Evolutionary conservation across 2,329 filamentous ascomycete genomes (phyloP), one percentile per base, ranked within the genome.

Genomic region (Aspergillus viridinutans): DNA sequence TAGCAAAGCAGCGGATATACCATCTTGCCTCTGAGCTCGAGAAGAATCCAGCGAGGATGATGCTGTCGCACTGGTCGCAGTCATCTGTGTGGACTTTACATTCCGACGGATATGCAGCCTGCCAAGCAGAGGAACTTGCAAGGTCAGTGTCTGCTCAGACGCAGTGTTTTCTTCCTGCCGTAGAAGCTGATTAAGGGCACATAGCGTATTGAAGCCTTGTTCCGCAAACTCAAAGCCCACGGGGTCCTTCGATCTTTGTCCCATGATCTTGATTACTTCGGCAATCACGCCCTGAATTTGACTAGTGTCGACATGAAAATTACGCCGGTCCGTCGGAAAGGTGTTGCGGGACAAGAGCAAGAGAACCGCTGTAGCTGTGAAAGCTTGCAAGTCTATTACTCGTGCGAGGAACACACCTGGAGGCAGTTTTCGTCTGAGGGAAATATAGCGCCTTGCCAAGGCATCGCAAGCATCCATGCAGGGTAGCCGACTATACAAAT

Each of bases 61-160:
- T 23, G 10, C 23, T 10, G 3, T 47, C 25, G 25, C 10, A 14
- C 48, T 56, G 9, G 5, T 6, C 6, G 12, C n/a, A 38, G 47
- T 29, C 25, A 7, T 12, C 9, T 50, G 47, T 6, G 8, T 23
- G 25, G 29, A 20, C 48, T 49, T n/a, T 2, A 47, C 3, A 12
- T 64, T 64, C 4, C 61, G 60, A n/a, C 60, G 55, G 45, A 64
- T 53, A 25, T 62, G 60, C 2, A 64, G 50, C 23, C 59, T 64
- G 23, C 61, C 61, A 1, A 64, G 50, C 1, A 64, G 55, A 5
- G 61, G 61, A 3, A 64, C 61, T n/a, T 58, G 56, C 20, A 62
- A 21, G 2, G 60, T 58, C 38, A 64, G 12, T 29, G 56, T 54
- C 45, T 56, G 52, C 5, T 43, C 45, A 7, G 38, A 35, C 5